Evolutionary conservation across 768 basidiomycete species (phyloP).

Genomic region (Lactarius sp.): DNA sequence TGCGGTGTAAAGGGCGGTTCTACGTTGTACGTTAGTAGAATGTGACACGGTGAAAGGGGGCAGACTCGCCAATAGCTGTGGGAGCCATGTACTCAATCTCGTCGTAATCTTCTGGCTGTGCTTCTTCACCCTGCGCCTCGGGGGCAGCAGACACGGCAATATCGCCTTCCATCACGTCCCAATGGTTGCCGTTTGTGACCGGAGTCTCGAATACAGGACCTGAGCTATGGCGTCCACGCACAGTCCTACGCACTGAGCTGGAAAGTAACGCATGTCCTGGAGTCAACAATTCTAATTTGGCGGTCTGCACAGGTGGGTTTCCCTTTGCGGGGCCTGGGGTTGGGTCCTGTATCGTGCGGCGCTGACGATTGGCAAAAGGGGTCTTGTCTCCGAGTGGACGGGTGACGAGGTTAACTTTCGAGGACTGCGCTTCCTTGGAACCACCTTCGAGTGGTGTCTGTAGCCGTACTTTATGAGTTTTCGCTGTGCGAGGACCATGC

Average conservation of each 20-base stretch:
- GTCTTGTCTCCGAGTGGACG: slow-evolving; percentile 72
- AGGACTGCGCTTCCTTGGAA: slow-evolving; percentile 17
- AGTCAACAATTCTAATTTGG: slow-evolving; percentile 32
- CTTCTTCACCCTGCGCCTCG: slow-evolving; percentile 27
- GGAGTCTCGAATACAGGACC: slow-evolving; percentile 62
- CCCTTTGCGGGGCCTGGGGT: slow-evolving; percentile 32
- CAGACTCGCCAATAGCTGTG: slow-evolving; percentile 42
- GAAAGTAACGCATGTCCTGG: slow-evolving; percentile 47
- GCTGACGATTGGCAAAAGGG: slow-evolving; percentile 63
- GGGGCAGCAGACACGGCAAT: slow-evolving; percentile 31
- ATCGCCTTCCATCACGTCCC: slow-evolving; percentile 67
- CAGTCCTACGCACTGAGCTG: slow-evolving; percentile 62
- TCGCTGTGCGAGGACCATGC: slow-evolving; percentile 32
- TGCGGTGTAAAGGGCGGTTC: slow-evolving; percentile 42
- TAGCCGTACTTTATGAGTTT: slow-evolving; percentile 34
- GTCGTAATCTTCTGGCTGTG: slow-evolving; percentile 34
- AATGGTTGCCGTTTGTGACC: slow-evolving; percentile 56
- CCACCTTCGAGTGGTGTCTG: slow-evolving; percentile 36
- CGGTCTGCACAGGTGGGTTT: slow-evolving; percentile 34
- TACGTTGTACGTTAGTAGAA: slow-evolving; percentile 22
- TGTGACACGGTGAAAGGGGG: background rate
- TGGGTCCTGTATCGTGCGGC: slow-evolving; percentile 27
- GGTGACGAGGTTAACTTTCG: slow-evolving; percentile 28
- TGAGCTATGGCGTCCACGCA: slow-evolving; percentile 50
- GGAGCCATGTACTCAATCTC: slow-evolving; percentile 57